Base-by-base conservation (phyloP, 176 grass and related monocot genomes). In the Bolboschoenus planiculmis region DNA sequence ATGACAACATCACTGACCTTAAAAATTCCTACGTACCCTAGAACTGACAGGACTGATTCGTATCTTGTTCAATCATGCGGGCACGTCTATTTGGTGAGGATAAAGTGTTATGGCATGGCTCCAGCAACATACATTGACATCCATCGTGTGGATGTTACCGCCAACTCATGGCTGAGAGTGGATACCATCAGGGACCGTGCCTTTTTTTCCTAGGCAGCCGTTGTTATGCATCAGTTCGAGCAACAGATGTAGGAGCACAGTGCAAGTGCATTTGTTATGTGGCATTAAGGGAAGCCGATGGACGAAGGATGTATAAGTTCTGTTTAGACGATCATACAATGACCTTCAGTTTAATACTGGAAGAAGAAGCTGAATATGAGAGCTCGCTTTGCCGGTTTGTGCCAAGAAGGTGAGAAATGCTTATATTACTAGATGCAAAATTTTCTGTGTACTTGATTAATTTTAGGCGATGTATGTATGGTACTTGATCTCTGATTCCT, bases 141-240 rank as follows among this genome's bases (percentile, higher is more conserved):
- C 37, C 62, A 84, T 16, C 1, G 29, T 10, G 11, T 84, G 33
- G 82, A 73, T 62, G 16, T 54, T 27, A 50, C 24, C 0, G 10
- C 30, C 7, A 20, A 71, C 18, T 13, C 18, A 14, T 84, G 59
- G 82, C 24, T 51, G 10, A 70, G 37, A 43, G 82, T 84, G 7
- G 37, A 84, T 33, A 39, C 21, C 82, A 84, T 84, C 14, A 23
- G 82, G 2, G 82, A 57, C 1, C 27, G 11, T 71, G 65, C 33
- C 18, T 71, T 71, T 18, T 71, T 18, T 18, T 71, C 65, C 31
- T 71, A 6, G 26, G 27, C 37, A n/a, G n/a, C 1, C 33, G 35
- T 11, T 23, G 3, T 57, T 62, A 35, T 11, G 63, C 26, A 36
- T 33, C 68, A 7, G 23, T 57, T 2, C 10, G 10, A 56, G 61